Percentiles rank a stretch among this genome's conserved stretches.
These are phyloP conservation scores for Pichia cabralensis DNA, from an alignment of 805 yeast species.

Conservation along the genomic window DNA sequence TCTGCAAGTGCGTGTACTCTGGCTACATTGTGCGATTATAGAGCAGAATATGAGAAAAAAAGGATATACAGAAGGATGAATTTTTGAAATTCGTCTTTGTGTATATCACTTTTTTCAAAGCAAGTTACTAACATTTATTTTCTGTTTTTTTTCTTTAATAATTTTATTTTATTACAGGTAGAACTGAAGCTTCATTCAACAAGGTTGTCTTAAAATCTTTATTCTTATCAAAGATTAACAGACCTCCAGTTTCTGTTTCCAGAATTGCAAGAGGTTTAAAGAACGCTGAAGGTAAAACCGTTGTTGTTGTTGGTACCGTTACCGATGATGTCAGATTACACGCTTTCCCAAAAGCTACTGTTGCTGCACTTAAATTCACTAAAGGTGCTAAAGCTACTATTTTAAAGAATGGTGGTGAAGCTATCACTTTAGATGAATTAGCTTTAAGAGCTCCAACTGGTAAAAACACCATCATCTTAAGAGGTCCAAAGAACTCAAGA, in stretches of 20 bases:
- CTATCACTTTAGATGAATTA: conserved; percentile 97
- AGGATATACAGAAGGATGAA: neutral
- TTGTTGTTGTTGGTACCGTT: conserved; percentile 98
- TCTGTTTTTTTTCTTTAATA: neutral
- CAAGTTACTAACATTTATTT: conserved; percentile 12
- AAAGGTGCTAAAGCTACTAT: conserved; percentile 98
- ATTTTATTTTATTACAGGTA: conserved; percentile 43
- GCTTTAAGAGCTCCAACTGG: conserved; percentile 99
- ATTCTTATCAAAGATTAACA: conserved; percentile 97
- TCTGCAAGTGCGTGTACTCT: conserved; percentile 24
- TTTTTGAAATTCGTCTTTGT: neutral
- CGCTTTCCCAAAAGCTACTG: conserved; percentile 92
- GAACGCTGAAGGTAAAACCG: conserved; percentile 83
- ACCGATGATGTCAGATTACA: conserved; percentile 95
- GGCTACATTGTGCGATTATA: conserved; percentile 28
- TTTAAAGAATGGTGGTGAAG: conserved; percentile 98
- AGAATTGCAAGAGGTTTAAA: conserved; percentile 77
- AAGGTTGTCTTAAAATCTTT: conserved; percentile 88
- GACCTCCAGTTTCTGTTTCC: conserved; percentile 97
- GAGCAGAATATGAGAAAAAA: conserved; percentile 35
- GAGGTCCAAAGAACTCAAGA: conserved; percentile 99
- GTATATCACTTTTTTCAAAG: conserved; percentile 1
- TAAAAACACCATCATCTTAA: conserved; percentile 92
- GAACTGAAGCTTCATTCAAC: conserved; percentile 99
- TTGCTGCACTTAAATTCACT: conserved; percentile 99